phyloP scores from a whole-genome alignment of 805 yeast species.

The Monosporozyma yasuniensis region DNA sequence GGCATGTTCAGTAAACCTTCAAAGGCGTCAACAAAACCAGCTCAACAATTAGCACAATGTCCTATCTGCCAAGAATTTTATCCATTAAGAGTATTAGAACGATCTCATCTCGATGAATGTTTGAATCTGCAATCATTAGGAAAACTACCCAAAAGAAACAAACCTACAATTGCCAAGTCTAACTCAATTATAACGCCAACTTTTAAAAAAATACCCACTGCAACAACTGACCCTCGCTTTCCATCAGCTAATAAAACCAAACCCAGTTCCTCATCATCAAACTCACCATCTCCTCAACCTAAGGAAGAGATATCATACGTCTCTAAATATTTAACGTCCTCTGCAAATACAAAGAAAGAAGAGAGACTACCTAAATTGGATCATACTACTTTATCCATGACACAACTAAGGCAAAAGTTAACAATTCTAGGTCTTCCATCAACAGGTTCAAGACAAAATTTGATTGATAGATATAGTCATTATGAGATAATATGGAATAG shows the following conservation, averaged over 20 bases:
- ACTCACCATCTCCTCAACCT: background rate
- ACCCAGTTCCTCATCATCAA: background rate
- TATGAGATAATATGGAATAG: constrained; percentile 74
- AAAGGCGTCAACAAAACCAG: constrained; percentile 1
- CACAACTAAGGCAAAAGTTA: constrained; percentile 55
- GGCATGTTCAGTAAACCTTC: constrained; percentile 7
- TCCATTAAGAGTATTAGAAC: constrained; percentile 48
- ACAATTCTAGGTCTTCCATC: constrained; percentile 46
- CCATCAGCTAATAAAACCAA: background rate
- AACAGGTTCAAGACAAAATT: constrained; percentile 50
- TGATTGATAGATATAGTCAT: constrained; percentile 68
- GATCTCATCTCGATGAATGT: constrained; percentile 56
- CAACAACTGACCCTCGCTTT: background rate
- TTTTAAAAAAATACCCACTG: background rate
- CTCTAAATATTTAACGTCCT: constrained; percentile 26
- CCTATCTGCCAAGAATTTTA: constrained; percentile 56
- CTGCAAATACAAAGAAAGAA: constrained; percentile 29
- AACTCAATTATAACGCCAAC: background rate
- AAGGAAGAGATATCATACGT: constrained; percentile 4
- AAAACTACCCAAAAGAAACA: constrained; percentile 1
- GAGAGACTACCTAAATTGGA: constrained; percentile 55
- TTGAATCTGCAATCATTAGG: constrained; percentile 25
- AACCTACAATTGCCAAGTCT: background rate
- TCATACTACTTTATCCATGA: constrained; percentile 47
- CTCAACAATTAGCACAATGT: constrained; percentile 39